Evolutionary conservation across 2,329 filamentous ascomycete genomes (phyloP).

Genomic region (Fusarium fujikuroi): DNA sequence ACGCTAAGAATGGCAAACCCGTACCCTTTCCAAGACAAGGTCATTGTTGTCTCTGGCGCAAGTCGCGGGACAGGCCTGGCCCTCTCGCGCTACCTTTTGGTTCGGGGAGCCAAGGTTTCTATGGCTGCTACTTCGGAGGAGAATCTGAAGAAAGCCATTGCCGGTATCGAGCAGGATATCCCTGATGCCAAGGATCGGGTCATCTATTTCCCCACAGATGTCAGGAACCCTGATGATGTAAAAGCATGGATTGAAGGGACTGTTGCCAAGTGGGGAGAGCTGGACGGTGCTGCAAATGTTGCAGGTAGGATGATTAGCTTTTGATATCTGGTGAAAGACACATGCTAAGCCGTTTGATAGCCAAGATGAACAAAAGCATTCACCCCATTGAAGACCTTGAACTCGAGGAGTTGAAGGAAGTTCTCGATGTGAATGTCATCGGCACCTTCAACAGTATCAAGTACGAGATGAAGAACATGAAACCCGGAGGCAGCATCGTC

Average conservation of each 20-base stretch:
- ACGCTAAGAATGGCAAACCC: conserved; percentile 34
- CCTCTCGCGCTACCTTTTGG: conserved; percentile 61
- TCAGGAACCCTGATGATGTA: conserved; percentile 48
- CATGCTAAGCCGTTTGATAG: not conserved
- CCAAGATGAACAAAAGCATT: conserved; percentile 44
- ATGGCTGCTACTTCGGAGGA: conserved; percentile 45
- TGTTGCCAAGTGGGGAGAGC: conserved; percentile 47
- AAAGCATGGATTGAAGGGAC: conserved; percentile 50
- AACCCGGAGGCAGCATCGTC: conserved; percentile 57
- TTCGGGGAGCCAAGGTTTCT: conserved; percentile 49
- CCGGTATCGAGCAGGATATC: conserved; percentile 39
- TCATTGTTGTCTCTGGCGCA: conserved; percentile 71
- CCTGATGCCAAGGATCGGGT: conserved; percentile 39
- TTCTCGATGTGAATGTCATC: conserved; percentile 42
- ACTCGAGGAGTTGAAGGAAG: conserved; percentile 36
- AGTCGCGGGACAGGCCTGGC: conserved; percentile 68
- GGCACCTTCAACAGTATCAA: conserved; percentile 44
- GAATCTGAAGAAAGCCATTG: conserved; percentile 42
- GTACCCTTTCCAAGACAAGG: conserved; percentile 56
- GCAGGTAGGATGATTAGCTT: conserved; percentile 43
- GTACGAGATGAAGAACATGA: conserved; percentile 51
- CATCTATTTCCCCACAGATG: conserved; percentile 44
- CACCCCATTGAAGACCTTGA: conserved; percentile 40
- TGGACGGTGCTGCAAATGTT: conserved; percentile 52
- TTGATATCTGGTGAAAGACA: rapidly evolving